Evolutionary conservation across 768 basidiomycete species (phyloP).

Genomic region (Tricholoma sp.): DNA sequence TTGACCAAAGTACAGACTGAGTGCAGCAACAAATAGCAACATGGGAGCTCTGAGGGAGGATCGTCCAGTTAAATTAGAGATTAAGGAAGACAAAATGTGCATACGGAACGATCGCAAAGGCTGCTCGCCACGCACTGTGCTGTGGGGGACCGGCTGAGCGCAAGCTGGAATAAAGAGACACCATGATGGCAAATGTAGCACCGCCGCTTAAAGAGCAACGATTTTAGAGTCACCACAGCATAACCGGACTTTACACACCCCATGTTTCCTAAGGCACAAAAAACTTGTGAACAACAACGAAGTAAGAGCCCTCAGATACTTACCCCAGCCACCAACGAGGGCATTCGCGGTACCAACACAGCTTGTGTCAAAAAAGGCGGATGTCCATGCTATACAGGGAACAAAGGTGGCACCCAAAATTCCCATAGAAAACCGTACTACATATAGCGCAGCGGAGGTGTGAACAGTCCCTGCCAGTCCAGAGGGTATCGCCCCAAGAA

Average conservation of each 20-base stretch:
- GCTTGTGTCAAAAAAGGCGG: conserved; percentile 52
- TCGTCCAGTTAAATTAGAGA: not conserved
- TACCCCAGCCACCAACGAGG: conserved; percentile 46
- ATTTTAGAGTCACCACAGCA: not conserved
- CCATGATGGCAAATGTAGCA: conserved; percentile 54
- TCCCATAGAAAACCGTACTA: conserved; percentile 50
- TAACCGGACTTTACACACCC: conserved; percentile 18
- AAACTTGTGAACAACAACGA: not conserved
- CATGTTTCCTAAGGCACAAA: conserved; percentile 29
- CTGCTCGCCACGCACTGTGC: conserved; percentile 47
- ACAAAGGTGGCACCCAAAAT: conserved; percentile 60
- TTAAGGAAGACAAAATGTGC: conserved; percentile 1
- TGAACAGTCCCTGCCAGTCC: conserved; percentile 50
- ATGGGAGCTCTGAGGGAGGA: conserved; percentile 33
- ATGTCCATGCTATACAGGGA: conserved; percentile 57
- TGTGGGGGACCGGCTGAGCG: conserved; percentile 28
- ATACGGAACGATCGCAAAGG: conserved; percentile 51
- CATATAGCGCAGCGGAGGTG: conserved; percentile 24
- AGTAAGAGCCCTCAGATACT: not conserved
- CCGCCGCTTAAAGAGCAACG: conserved; percentile 27
- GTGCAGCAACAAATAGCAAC: conserved; percentile 36
- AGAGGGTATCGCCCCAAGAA: conserved; percentile 54
- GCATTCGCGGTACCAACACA: conserved; percentile 44
- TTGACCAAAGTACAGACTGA: conserved; percentile 40
- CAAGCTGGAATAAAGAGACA: conserved; percentile 41